Evolutionary conservation across 805 yeast species (phyloP).

Genomic region (Candida saitoana): DNA sequence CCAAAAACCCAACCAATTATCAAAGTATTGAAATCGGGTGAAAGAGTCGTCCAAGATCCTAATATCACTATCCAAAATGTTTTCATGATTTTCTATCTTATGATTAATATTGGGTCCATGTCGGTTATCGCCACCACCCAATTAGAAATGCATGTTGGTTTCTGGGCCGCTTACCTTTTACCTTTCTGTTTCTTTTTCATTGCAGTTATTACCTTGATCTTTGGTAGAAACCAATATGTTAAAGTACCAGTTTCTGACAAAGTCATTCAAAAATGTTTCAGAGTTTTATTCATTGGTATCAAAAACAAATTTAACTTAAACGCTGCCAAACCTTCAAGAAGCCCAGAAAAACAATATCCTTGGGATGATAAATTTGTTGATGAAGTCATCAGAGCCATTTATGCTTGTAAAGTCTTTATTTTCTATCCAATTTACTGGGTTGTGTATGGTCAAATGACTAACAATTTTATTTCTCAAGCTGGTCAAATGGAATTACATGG

Average conservation of each 20-base stretch:
- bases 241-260: conserved; percentile 60
- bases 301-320: conserved; percentile 48
- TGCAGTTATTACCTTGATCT: conserved; percentile 46
- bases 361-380: conserved; percentile 75
- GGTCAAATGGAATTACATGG: conserved; percentile 72
- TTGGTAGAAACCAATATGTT: conserved; percentile 55
- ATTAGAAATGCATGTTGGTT: conserved; percentile 61
- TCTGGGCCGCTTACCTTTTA: conserved; percentile 70
- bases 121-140: conserved; percentile 75
- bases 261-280: conserved; percentile 53
- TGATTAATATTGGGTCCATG: conserved; percentile 72
- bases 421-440: conserved; percentile 75
- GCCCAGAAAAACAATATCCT: conserved; percentile 43
- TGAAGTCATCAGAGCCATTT: conserved; percentile 60
- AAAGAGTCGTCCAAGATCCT: conserved; percentile 51
- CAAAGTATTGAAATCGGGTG: conserved; percentile 36
- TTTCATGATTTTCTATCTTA: conserved; percentile 71
- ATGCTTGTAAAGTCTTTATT: conserved; percentile 69
- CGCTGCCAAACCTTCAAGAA: conserved; percentile 54
- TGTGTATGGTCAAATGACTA: conserved; percentile 66
- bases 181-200: conserved; percentile 59
- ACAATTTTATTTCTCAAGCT: conserved; percentile 71
- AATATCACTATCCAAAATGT: conserved; percentile 67
- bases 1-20: conserved; percentile 38
- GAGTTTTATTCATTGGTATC: conserved; percentile 36